These are phyloP conservation scores for Candida sp. DNA, from an alignment of 1,139 yeast species.

Conservation along the genomic window DNA sequence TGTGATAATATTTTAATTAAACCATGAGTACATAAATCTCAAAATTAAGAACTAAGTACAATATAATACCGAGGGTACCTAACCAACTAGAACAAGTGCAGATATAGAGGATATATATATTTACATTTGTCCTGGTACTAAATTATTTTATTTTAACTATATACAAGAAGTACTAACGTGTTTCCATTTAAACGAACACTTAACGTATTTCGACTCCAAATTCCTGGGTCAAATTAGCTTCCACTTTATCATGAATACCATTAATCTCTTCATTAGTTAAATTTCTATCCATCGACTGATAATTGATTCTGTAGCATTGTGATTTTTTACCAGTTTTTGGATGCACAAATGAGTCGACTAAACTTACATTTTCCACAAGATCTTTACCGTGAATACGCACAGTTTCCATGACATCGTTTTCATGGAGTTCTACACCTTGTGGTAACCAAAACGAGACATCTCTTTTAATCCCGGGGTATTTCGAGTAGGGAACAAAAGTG, in stretches of 20 bases:
- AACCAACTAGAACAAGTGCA: too few species aligned
- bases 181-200: slow-evolving; percentile 3
- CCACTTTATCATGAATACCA: slow-evolving; percentile 60
- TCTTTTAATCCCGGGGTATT: slow-evolving; percentile 81
- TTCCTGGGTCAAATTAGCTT: slow-evolving; percentile 46
- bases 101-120: too few species aligned
- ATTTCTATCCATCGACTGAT: slow-evolving; percentile 94
- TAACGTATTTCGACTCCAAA: slow-evolving; percentile 65
- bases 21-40: too few species aligned
- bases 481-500: slow-evolving; percentile 84
- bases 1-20: too few species aligned
- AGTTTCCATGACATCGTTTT: slow-evolving; percentile 91
- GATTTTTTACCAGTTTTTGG: slow-evolving; percentile 78
- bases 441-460: slow-evolving; percentile 94
- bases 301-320: slow-evolving; percentile 85
- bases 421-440: slow-evolving; percentile 49
- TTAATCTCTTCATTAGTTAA: slow-evolving; percentile 82
- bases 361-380: slow-evolving; percentile 78
- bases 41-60: too few species aligned
- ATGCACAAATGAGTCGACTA: slow-evolving; percentile 80
- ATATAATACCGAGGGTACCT: too few species aligned
- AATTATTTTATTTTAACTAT: not conserved
- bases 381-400: slow-evolving; percentile 86
- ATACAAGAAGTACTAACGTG: not conserved
- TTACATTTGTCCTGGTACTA: too few species aligned